Evolutionary conservation across 2,329 filamentous ascomycete genomes (phyloP), one percentile per base, ranked within the genome.

Genomic region (Fusarium sp.): DNA sequence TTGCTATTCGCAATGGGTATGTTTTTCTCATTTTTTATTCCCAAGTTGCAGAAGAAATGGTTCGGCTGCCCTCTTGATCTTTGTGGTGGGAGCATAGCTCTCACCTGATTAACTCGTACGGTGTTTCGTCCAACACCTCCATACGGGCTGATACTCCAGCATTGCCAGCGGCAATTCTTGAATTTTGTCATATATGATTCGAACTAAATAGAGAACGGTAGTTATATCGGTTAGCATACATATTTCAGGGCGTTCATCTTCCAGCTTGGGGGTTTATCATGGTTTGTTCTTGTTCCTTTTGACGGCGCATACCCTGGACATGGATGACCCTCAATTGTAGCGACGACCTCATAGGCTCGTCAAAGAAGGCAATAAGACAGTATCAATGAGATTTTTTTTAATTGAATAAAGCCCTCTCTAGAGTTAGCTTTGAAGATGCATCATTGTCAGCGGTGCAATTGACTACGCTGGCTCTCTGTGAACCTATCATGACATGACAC

Each of bases 401-500:
- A 27, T 27, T 6, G 3, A 17, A 27, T 17, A 46, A 27, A 6
- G 8, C 9, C 16, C 4, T 46, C 5, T 1, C 5, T 46, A 2
- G 3, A 2, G 17, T 17, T 27, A 3, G 0, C 1, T 46, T 17
- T 27, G 8, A 27, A 27, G 2, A n/a, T 31, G 1, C 4, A 51
- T 31, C 8, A 31, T 9, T 14, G 2, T 3, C 17, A 14, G 10
- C 4, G 6, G 11, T 1, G 6, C 17, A 53, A 9, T 20, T 6
- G 0, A 14, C 11, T 31, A 4, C 17, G 16, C 11, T 31, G 6
- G 10, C 11, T 53, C 11, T 7, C 27, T 14, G 5, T 20, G 5
- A 53, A 53, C 17, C 49, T 11, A 20, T 53, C 49, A 53, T 53
- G 49, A 53, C 49, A 53, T 53, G 49, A 53, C 49, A 20, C 27